A percentile compares a stretch with the other conserved stretches of the same genome.
phyloP scores from a whole-genome alignment of 1,284 basidiomycete genomes.

The Trametes sp. region DNA sequence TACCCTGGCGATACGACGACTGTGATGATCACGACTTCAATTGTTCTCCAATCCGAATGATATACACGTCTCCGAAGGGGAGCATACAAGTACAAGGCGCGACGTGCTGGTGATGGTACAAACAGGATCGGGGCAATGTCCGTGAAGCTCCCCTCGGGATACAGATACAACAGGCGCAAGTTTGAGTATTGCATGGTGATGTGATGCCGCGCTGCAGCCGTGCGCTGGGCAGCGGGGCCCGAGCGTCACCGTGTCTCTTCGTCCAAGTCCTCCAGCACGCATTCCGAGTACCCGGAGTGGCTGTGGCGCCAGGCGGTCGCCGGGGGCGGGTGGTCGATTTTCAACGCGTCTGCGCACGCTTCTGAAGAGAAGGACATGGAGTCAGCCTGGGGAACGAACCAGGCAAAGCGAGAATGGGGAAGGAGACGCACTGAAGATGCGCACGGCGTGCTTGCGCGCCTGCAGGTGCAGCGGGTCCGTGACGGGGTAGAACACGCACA shows the following conservation, averaged over 20 bases:
- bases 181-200: too few relatives aligned
- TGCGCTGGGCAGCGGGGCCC: background rate
- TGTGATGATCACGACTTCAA: too few relatives aligned
- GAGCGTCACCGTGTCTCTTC: background rate
- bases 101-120: background rate
- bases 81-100: background rate
- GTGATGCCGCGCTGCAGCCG: background rate
- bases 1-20: background rate
- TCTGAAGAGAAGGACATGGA: background rate
- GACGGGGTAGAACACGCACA: slow-evolving; percentile 18
- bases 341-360: slow-evolving; percentile 23
- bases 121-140: background rate
- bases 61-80: background rate
- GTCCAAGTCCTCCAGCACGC: background rate
- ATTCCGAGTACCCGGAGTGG: background rate
- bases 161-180: background rate
- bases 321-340: slow-evolving; percentile 12
- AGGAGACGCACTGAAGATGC: slow-evolving; percentile 21
- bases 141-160: background rate
- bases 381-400: background rate
- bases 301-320: background rate
- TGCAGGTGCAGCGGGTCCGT: slow-evolving; percentile 14
- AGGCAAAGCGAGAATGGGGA: background rate
- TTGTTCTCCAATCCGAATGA: too few relatives aligned
- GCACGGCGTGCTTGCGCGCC: slow-evolving; percentile 19